phyloP scores from a whole-genome alignment of 2,329 filamentous ascomycete species.

The Aureobasidium sp. region DNA sequence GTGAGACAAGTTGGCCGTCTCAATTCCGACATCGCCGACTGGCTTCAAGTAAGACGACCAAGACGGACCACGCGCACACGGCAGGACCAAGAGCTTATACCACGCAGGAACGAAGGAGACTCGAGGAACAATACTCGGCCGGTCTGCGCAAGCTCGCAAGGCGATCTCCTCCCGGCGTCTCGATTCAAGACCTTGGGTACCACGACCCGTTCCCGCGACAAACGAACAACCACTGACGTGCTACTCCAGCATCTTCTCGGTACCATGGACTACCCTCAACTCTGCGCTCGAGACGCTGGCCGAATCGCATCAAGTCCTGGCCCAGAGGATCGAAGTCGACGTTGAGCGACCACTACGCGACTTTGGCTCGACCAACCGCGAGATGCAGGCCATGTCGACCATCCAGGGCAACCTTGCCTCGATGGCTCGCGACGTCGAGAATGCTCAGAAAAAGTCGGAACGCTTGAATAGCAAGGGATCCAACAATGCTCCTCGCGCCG shows the following conservation, averaged over 20 bases:
- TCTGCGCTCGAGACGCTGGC: constrained; percentile 74
- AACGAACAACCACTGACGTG: constrained; percentile 12
- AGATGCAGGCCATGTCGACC: constrained; percentile 72
- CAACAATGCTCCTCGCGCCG: constrained; percentile 72
- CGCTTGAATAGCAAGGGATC: constrained; percentile 74
- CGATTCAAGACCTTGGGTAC: constrained; percentile 77
- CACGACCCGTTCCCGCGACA: constrained; percentile 25
- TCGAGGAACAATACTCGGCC: constrained; percentile 84
- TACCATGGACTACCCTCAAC: constrained; percentile 83
- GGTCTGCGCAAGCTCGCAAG: constrained; percentile 74
- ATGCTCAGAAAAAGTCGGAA: constrained; percentile 76
- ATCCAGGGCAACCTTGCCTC: constrained; percentile 73
- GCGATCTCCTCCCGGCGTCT: constrained; percentile 63
- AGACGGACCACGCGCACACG: not conserved
- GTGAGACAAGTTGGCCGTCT: constrained; percentile 78
- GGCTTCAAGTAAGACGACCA: constrained; percentile 68
- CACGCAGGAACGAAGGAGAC: constrained; percentile 74
- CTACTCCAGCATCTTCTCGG: constrained; percentile 67
- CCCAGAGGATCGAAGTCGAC: constrained; percentile 76
- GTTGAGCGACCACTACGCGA: constrained; percentile 76
- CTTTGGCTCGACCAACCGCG: constrained; percentile 63
- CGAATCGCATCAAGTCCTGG: constrained; percentile 72
- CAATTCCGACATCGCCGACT: constrained; percentile 90
- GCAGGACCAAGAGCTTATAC: not conserved
- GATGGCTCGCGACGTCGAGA: constrained; percentile 79